Percentiles rank a stretch among this genome's conserved stretches.
Conservation (phyloP, 371 early-diverging fungal species). For the Mortierella sp. region DNA sequence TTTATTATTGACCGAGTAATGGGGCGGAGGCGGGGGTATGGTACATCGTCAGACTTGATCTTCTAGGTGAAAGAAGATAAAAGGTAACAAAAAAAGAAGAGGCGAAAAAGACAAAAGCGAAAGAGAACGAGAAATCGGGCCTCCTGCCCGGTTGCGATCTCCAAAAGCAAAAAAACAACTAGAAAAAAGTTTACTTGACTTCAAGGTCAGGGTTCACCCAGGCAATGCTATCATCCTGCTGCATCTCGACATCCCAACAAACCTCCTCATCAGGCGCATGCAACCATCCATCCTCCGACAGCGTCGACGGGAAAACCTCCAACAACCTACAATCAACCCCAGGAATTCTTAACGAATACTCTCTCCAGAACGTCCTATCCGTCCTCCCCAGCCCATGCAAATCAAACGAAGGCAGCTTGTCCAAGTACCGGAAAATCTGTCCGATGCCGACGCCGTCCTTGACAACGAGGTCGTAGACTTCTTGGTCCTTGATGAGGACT, state of each 20-base stretch:
- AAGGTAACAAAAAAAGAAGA: too few species aligned
- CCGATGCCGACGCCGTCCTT: slow-evolving; percentile 71
- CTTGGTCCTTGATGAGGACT: slow-evolving; percentile 62
- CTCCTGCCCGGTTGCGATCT: not conserved
- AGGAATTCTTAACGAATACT: slow-evolving; percentile 62
- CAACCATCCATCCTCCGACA: slow-evolving; percentile 54
- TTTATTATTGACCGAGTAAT: too few species aligned
- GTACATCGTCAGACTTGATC: too few species aligned
- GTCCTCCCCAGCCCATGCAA: slow-evolving; percentile 64
- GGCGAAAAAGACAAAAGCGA: not conserved
- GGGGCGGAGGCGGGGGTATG: too few species aligned
- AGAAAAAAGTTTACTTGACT: slow-evolving; percentile 11
- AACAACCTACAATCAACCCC: slow-evolving; percentile 67
- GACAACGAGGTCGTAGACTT: slow-evolving; percentile 64
- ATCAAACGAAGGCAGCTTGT: slow-evolving; percentile 65
- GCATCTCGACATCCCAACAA: slow-evolving; percentile 12
- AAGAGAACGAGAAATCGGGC: too few species aligned
- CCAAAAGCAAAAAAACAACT: not conserved
- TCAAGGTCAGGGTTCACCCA: slow-evolving; percentile 24
- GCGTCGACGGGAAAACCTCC: slow-evolving; percentile 61
- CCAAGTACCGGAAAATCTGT: slow-evolving; percentile 70
- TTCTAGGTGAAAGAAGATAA: too few species aligned
- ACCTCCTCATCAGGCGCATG: slow-evolving; percentile 5
- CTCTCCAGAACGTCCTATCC: slow-evolving; percentile 64
- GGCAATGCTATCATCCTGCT: slow-evolving; percentile 7